Conservation (phyloP, 768 basidiomycete species). For the Lactifluus volemus region DNA sequence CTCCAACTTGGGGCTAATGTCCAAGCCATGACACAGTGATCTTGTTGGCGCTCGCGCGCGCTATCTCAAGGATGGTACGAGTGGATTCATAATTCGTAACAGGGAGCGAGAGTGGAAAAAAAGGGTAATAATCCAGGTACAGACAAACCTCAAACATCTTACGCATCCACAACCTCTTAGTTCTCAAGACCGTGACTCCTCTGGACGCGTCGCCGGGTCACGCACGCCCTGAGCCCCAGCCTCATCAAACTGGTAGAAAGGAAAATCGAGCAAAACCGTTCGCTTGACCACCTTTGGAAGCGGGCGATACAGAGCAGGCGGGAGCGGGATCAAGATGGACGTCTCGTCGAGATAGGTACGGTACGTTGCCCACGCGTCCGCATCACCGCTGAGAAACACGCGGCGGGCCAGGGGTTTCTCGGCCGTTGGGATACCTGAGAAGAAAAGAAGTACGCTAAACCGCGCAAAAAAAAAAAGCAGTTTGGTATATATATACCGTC, state of each 20-base stretch:
- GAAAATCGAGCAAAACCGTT: conserved; percentile 51
- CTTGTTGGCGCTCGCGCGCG: background rate
- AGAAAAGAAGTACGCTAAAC: conserved; percentile 50
- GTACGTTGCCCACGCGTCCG: conserved; percentile 42
- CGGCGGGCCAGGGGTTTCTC: conserved; percentile 57
- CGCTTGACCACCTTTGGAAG: conserved; percentile 46
- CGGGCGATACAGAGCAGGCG: conserved; percentile 42
- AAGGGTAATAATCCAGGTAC: background rate
- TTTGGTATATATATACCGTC: background rate
- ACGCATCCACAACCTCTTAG: background rate
- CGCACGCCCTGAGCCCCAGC: background rate
- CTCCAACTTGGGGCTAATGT: too few species aligned
- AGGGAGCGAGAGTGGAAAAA: background rate
- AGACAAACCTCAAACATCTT: background rate
- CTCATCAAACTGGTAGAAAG: conserved; percentile 47
- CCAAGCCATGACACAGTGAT: too few species aligned
- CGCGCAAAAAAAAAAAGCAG: background rate
- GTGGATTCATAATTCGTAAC: background rate
- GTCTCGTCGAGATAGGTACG: conserved; percentile 47
- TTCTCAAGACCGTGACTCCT: background rate
- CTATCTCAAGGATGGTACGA: background rate
- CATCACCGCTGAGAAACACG: conserved; percentile 1
- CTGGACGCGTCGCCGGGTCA: background rate
- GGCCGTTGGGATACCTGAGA: conserved; percentile 59
- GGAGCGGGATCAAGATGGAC: conserved; percentile 54